These are phyloP conservation scores for Discostella pseudostelligera DNA, from an alignment of 108 stramenopile genomes.

Conservation along the genomic window DNA sequence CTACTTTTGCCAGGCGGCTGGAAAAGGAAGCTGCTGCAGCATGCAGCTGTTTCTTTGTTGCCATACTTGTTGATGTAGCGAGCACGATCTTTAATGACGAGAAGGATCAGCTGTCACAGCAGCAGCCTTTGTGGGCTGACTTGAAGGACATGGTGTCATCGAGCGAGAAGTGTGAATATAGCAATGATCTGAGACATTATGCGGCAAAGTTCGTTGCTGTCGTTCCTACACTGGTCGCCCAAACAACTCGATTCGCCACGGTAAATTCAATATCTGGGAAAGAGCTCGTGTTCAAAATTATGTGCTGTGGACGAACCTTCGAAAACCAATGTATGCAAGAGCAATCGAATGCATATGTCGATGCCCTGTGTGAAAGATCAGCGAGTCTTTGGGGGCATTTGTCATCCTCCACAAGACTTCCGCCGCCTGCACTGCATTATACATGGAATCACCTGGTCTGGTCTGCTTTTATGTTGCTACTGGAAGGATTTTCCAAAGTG, in stretches of 20 bases:
- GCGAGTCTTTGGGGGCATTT: constrained; percentile 52
- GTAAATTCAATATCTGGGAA: constrained; percentile 36
- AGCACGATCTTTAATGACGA: constrained; percentile 11
- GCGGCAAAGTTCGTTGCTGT: constrained; percentile 28
- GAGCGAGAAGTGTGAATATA: constrained; percentile 10
- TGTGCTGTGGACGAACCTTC: constrained; percentile 60
- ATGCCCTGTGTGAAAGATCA: constrained; percentile 54
- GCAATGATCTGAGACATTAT: constrained; percentile 26
- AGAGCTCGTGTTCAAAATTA: constrained; percentile 45
- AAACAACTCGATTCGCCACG: constrained; percentile 23
- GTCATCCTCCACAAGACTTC: constrained; percentile 35
- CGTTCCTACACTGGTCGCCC: constrained; percentile 38
- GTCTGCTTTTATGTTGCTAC: constrained; percentile 55
- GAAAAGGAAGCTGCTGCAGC: constrained; percentile 58
- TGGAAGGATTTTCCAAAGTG: constrained; percentile 87
- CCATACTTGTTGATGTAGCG: constrained; percentile 42
- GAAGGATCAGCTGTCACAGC: constrained; percentile 6
- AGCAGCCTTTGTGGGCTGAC: constrained; percentile 9
- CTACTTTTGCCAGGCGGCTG: constrained; percentile 34
- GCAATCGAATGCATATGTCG: constrained; percentile 78
- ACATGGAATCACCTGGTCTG: constrained; percentile 68
- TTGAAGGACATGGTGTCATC: constrained; percentile 8
- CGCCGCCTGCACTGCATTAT: constrained; percentile 32
- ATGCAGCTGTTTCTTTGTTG: constrained; percentile 55
- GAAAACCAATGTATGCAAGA: constrained; percentile 69